phyloP scores from a whole-genome alignment of 306 rosid species.

The Potentilla sterilis region DNA sequence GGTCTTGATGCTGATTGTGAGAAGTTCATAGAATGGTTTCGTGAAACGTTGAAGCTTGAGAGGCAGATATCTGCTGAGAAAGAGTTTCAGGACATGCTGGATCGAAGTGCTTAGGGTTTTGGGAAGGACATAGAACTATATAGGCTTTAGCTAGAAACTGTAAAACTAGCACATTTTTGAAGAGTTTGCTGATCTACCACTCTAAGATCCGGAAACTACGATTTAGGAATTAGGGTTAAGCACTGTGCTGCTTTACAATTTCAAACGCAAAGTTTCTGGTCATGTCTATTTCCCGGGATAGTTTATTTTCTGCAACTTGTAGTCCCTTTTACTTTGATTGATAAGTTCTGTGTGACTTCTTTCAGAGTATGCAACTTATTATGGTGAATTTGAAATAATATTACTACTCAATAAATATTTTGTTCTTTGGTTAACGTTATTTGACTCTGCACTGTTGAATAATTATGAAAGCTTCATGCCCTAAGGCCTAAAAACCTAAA shows the following conservation, averaged over 20 bases:
- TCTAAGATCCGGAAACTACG: no score
- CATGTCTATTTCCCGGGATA: not conserved
- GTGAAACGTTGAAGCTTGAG: not conserved
- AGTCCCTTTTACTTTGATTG: not conserved
- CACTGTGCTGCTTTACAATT: not conserved
- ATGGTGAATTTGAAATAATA: not conserved
- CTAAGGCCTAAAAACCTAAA: no score
- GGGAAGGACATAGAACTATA: not conserved
- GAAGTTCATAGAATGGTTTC: not conserved
- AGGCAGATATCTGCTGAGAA: not conserved
- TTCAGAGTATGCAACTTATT: not conserved
- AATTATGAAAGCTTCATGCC: not conserved
- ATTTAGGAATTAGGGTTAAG: no score
- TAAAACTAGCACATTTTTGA: not conserved
- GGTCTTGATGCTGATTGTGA: not conserved
- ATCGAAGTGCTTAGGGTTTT: not conserved
- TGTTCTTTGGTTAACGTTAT: not conserved
- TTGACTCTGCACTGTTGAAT: not conserved
- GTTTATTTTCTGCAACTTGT: not conserved
- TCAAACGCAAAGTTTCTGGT: not conserved
- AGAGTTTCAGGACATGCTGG: not conserved
- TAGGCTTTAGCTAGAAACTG: not conserved
- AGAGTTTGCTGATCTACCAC: not conserved
- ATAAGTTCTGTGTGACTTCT: not conserved
- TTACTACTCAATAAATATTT: not conserved